These are phyloP conservation scores for Tulasnella sp. DNA, from an alignment of 768 basidiomycete species.

Conservation along the genomic window DNA sequence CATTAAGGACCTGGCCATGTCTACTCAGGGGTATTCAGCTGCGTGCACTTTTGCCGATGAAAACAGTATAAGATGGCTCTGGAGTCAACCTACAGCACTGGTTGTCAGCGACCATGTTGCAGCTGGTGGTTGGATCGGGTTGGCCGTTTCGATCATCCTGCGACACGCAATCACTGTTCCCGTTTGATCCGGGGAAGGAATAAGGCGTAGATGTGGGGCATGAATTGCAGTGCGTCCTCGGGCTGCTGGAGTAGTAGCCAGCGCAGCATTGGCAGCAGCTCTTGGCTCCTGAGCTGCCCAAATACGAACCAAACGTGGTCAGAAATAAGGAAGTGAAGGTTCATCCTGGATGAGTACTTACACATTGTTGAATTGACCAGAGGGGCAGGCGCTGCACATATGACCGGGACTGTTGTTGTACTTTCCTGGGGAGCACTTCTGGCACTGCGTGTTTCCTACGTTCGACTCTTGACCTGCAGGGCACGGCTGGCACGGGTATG, in stretches of 20 bases:
- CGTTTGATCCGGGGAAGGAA: background rate
- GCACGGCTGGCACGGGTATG: background rate
- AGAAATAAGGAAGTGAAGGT: background rate
- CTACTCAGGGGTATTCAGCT: too few species aligned
- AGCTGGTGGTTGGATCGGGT: background rate
- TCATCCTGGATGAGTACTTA: background rate
- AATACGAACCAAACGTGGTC: background rate
- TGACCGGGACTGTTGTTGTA: background rate
- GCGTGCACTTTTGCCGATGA: too few species aligned
- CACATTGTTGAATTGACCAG: background rate
- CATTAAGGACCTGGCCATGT: too few species aligned
- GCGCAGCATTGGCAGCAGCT: background rate
- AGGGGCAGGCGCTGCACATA: background rate
- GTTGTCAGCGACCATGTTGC: background rate
- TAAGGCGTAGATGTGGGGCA: background rate
- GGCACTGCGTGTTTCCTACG: background rate
- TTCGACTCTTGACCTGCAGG: background rate
- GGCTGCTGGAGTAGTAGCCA: background rate
- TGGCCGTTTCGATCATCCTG: background rate
- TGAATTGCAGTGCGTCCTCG: background rate
- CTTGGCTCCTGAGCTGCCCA: background rate
- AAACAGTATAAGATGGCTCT: background rate
- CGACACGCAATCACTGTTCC: background rate
- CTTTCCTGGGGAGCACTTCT: background rate
- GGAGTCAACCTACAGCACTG: background rate